A percentile compares a stretch with the other conserved stretches of the same genome.
Evolutionary conservation across 768 basidiomycete genomes (phyloP).

Genomic region (Cystobasidiopsis lactophilus): DNA sequence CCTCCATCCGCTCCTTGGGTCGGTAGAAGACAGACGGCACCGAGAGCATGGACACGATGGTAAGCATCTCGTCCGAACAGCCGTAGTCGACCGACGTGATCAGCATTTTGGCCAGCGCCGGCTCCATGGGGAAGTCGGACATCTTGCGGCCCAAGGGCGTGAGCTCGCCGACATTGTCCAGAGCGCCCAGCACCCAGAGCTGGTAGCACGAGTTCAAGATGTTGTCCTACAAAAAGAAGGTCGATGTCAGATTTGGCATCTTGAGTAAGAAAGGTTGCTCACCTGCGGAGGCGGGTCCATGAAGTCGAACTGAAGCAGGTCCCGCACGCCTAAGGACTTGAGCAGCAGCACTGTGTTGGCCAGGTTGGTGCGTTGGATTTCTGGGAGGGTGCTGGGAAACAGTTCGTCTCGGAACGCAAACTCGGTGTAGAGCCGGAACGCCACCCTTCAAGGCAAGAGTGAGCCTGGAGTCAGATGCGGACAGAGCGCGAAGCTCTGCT

Average conservation of each 20-base stretch:
- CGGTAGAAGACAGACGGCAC: slow-evolving; percentile 96
- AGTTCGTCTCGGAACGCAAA: slow-evolving; percentile 90
- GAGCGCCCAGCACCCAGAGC: slow-evolving; percentile 91
- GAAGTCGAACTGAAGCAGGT: slow-evolving; percentile 92
- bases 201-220: slow-evolving; percentile 99
- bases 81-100: slow-evolving; percentile 82
- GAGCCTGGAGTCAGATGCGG: not conserved
- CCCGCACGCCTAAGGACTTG: slow-evolving; percentile 91
- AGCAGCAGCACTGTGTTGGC: slow-evolving; percentile 87
- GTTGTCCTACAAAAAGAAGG: slow-evolving; percentile 52
- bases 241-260: not conserved
- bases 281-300: slow-evolving; percentile 99
- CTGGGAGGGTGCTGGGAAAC: slow-evolving; percentile 86
- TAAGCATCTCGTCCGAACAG: slow-evolving; percentile 88
- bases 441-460: slow-evolving; percentile 38
- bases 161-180: slow-evolving; percentile 93
- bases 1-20: slow-evolving; percentile 90
- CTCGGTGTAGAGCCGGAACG: slow-evolving; percentile 92
- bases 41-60: slow-evolving; percentile 95
- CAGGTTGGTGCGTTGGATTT: slow-evolving; percentile 92
- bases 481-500: slow-evolving; percentile 20
- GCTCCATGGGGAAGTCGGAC: slow-evolving; percentile 64
- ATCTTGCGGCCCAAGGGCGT: slow-evolving; percentile 83
- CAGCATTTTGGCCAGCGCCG: slow-evolving; percentile 73
- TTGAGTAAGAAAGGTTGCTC: slow-evolving; percentile 4